Conservation (phyloP, 495 filamentous ascomycete genomes). For the Pyronema domesticum region DNA sequence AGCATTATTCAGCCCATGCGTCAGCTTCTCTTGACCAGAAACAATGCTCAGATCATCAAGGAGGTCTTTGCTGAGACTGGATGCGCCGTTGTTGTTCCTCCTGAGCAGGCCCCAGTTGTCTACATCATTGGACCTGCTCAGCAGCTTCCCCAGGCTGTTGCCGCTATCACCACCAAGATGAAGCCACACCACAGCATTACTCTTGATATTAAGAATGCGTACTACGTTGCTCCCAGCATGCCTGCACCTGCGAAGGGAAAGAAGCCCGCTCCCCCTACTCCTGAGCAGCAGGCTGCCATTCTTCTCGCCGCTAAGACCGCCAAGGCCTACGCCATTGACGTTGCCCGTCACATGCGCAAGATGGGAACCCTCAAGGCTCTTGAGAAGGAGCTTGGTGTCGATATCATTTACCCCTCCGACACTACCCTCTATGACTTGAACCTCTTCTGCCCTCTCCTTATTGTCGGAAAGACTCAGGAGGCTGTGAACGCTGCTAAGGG, state of each 20-base stretch:
- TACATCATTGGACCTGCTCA: slow-evolving; percentile 67
- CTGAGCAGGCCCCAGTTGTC: slow-evolving; percentile 48
- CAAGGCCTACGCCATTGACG: slow-evolving; percentile 57
- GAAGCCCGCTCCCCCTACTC: too few species aligned
- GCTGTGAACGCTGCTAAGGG: slow-evolving; percentile 25
- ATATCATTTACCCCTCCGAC: slow-evolving; percentile 56
- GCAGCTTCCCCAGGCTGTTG: slow-evolving; percentile 49
- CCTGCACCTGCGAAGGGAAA: too few species aligned
- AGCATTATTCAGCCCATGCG: background rate
- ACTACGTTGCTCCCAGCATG: slow-evolving; percentile 45
- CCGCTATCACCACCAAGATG: slow-evolving; percentile 38
- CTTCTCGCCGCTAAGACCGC: slow-evolving; percentile 29
- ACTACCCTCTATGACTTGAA: slow-evolving; percentile 22
- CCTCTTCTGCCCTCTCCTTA: slow-evolving; percentile 10
- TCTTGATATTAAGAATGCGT: slow-evolving; percentile 59
- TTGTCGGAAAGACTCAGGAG: slow-evolving; percentile 14
- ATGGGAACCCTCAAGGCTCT: slow-evolving; percentile 59
- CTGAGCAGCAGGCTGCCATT: background rate
- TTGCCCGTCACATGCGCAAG: slow-evolving; percentile 68
- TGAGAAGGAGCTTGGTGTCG: slow-evolving; percentile 56
- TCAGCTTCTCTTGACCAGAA: slow-evolving; percentile 60
- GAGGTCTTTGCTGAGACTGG: slow-evolving; percentile 81
- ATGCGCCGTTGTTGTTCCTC: slow-evolving; percentile 70
- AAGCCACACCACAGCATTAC: slow-evolving; percentile 20
- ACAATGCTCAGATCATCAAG: slow-evolving; percentile 55